Evolutionary conservation across 2,329 filamentous ascomycete species (phyloP), one percentile per base, ranked within the genome.

Genomic region (Colletotrichum incanum): DNA sequence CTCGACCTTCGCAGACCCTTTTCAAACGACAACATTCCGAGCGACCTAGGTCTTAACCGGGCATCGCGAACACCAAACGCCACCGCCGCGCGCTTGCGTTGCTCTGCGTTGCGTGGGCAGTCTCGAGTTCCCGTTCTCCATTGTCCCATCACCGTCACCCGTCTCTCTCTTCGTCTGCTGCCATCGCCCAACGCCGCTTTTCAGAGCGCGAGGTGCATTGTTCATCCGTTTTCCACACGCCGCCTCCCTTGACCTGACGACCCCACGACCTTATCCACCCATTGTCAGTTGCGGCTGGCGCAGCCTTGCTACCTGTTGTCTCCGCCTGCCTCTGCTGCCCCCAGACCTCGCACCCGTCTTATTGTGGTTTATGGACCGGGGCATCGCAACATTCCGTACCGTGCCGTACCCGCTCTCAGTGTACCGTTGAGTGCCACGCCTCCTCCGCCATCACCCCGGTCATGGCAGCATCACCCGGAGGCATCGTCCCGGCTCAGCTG

Each of bases 401-500:
- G 7, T 20, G 18, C 16, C 47, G 39, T 67, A 47, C 37, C 59
- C 39, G 28, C 60, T 71, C 52, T 45, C 59, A 49, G 52, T 64
- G 45, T 56, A 55, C 52, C 54, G 26, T 47, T 26, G 14, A 45
- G 18, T 26, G 49, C n/a, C n/a, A 41, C 39, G 47, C 34, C 23
- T 20, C 45, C 23, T 47, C 34, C 23, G 43, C 47, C 26, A 37
- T 34, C 54, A 54, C 31, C 14, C 11, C 23, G 18, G 54, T 23
- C 60, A 75, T 75, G 74, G 70, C 74, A 52, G 67, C 54, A 28
- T 73, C 67, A 28, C 70, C 74, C 2, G 74, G 73, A 23, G 71
- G 63, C 37, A 80, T 93, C 74, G 85, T 92, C 43, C 95, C 96
- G 54, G 96, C 96, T 45, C 94, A 94, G 79, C 90, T 98, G 39